Base-by-base conservation (phyloP, 148 eudicot genomes). In the Nyssa sinensis region DNA sequence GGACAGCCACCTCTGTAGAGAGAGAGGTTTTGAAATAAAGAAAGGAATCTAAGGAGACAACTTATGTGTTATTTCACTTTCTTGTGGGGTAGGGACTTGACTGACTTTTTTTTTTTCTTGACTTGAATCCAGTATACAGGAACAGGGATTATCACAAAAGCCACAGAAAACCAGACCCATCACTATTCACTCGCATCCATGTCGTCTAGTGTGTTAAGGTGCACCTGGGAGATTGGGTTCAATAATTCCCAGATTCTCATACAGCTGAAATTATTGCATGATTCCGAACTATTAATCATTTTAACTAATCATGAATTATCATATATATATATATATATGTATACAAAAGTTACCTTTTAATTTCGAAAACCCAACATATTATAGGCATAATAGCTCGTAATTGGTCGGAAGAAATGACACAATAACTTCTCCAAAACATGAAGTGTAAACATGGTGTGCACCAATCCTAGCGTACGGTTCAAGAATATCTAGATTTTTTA, bases 21-120 rank as follows among this genome's bases (percentile, higher is more conserved):
- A 41, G 37, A 29, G 66, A 33, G 29, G 28, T 12, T 49, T 4
- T 60, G 63, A 59, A n/a, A 67, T 30, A 57, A 27, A 77, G 51
- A 47, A 41, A 59, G 66, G 79, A 47, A 72, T 73, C 57, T 33
- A 24, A 41, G 44, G 81, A 59, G 72, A 78, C 77, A 73, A 73
- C 23, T 68, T 58, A 28, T 72, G 49, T 78, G 81, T 78, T 7
- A 67, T 23, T 68, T 78, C 77, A 67, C 77, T 73, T 78, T 78
- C 71, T 44, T 67, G 81, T 78, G 77, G 77, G 67, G 67, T 39
- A 61, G 35, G 75, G 66, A 60, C 66, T 61, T 72, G 75, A 72
- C 75, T 61, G 75, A 61, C 66, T 25, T 35, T 27, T 63, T 61
- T 49, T 28, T n/a, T n/a, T n/a, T n/a, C n/a, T 61, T 61, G 75